Evolutionary conservation across 2,329 filamentous ascomycete genomes (phyloP), one percentile per base, ranked within the genome.

Genomic region (Diaporthe sp.): DNA sequence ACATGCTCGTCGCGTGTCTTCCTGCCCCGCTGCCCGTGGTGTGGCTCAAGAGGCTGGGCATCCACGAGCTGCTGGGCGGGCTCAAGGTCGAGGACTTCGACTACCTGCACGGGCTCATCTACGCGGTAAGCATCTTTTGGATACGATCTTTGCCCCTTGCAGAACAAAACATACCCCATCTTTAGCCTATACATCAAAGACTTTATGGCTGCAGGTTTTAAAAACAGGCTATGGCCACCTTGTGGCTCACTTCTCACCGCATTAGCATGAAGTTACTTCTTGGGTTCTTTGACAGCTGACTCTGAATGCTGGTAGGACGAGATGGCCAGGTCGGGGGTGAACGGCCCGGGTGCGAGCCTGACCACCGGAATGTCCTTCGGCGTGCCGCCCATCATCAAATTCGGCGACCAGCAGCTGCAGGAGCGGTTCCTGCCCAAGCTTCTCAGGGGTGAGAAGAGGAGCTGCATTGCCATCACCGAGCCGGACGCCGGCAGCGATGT

Each of bases 391-490:
- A 88, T 95, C 61, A 81, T 94, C 78, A 93, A 94, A 79, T 95
- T 92, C 79, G 93, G 91, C 13, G 89, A 85, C 78, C 81, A 83
- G 71, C 81, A 89, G 77, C 83, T 95, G 35, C 91, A 94, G 81
- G 90, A 92, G 76, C 86, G 87, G 13, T 92, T 93, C 77, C 84
- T 95, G 10, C 93, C 93, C 0, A 92, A 93, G 68, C 85, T 95
- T 0, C 84, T 95, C 17, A 88, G 87, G 0, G 92, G 92, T 9
- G 88, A 87, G 79, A 94, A 92, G 83, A 86, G 93, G 55, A 87
- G 87, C 19, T 95, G 93, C 79, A 94, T 96, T 77, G 94, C 93
- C 13, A 94, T 96, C 78, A 96, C 94, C 0, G 94, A 96, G 80
- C 94, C 94, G 0, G 91, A 90, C 70, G 93, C 93, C 0, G 93